Conservation (phyloP, 768 basidiomycete genomes). For the Phlebiopsis flavidoalba region DNA sequence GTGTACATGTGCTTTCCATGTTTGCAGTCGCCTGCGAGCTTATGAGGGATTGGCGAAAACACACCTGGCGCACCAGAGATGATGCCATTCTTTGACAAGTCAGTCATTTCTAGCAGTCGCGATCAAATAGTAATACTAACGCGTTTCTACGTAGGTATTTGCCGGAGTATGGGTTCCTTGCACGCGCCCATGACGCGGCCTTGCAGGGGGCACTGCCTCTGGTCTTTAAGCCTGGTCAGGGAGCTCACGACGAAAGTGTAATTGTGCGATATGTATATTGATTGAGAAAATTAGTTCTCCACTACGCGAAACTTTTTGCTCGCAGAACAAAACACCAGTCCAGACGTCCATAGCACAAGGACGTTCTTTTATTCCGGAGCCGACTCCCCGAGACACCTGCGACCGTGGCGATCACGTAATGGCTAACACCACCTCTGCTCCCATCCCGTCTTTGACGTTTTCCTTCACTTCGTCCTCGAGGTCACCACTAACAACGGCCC, state of each 20-base stretch:
- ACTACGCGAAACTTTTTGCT: too few relatives aligned
- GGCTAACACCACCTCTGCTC: slow-evolving; percentile 30
- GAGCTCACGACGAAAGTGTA: too few relatives aligned
- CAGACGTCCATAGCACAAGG: slow-evolving; percentile 17
- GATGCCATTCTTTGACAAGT: slow-evolving; percentile 42
- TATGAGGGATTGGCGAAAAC: slow-evolving; percentile 47
- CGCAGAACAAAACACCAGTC: neutral
- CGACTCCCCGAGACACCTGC: slow-evolving; percentile 8
- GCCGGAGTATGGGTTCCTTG: slow-evolving; percentile 14
- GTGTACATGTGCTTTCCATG: slow-evolving; percentile 40
- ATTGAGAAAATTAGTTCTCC: too few relatives aligned
- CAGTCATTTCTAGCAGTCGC: slow-evolving; percentile 11
- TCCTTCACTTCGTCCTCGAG: slow-evolving; percentile 22
- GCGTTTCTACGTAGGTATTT: slow-evolving; percentile 1
- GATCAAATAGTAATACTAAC: neutral
- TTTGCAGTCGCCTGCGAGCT: slow-evolving; percentile 42
- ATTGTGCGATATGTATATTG: too few relatives aligned
- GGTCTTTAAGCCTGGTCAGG: neutral
- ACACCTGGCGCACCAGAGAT: slow-evolving; percentile 37
- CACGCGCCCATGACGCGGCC: slow-evolving; percentile 14
- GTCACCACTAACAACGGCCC: slow-evolving; percentile 13
- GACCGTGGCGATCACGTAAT: slow-evolving; percentile 25
- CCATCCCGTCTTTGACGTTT: slow-evolving; percentile 25
- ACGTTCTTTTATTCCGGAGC: slow-evolving; percentile 7
- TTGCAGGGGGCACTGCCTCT: slow-evolving; percentile 7